Base-by-base conservation (phyloP, 164 flowering plant species). In the Aristolochia californica region DNA sequence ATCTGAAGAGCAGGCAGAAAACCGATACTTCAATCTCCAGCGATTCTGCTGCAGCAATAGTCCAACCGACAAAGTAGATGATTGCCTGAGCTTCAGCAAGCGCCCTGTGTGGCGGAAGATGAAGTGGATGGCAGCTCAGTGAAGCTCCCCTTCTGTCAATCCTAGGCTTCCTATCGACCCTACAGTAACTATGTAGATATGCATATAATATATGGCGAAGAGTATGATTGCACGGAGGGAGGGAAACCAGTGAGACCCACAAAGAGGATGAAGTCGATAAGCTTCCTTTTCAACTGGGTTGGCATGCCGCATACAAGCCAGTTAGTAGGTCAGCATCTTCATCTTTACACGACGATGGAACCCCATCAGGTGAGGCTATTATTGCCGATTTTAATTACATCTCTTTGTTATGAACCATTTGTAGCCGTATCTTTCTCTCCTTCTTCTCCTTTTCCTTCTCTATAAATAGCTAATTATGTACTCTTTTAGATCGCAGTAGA, bases 191-290 rank as follows among this genome's bases (percentile, higher is more conserved):
- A 40, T 18, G 7, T 8, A 40, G 45, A 21, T 15, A 21, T 18
- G 8, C 17, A n/a, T 18, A 38, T 47, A 47, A 16, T 50, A 20
- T 50, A 23, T 2, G 2, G 25, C n/a, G 45, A 16, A 4, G 17
- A 44, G 52, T 44, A 23, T 54, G 40, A 5, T 34, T 38, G 47
- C 16, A 27, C 7, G 15, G 56, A 34, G 56, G 38, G 43, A 44
- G 23, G 17, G 25, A 53, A 34, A 44, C 64, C 40, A 0, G 45
- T n/a, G 21, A 28, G 64, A 14, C 57, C 64, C 64, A 43, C 50
- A 0, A 43, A 54, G 38, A 53, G n/a, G 38, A 26, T 26, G 48
- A 40, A 61, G 57, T 25, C 54, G 64, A 61, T 51, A 59, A 60
- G 58, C 25, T 38, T 40, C 51, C 16, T 25, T 51, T 53, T 43